Evolutionary conservation across 2,329 filamentous ascomycete genomes (phyloP), one percentile per base, ranked within the genome.

Genomic region (Apiospora hydei): DNA sequence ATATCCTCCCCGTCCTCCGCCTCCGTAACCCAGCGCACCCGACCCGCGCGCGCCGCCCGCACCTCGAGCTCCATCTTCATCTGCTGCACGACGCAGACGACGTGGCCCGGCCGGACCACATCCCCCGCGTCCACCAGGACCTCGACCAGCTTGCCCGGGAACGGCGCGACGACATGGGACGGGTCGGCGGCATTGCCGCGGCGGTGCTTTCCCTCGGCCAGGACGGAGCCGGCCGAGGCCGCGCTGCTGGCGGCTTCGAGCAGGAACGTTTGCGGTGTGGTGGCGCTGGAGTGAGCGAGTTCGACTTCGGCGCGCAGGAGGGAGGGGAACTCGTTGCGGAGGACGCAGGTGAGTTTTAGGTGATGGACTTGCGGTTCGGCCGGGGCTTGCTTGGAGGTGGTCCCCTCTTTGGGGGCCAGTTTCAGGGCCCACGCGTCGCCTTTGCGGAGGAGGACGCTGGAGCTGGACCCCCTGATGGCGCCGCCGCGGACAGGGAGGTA

Each of bases 61-160:
- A 92, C 86, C 76, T 92, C 90, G n/a, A 92, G 79, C 74, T 92
- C 90, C 90, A 92, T 92, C 80, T 92, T 92, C 89, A 91, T 91
- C 79, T 92, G 90, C 79, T 88, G 88, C 26, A 92, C 85, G 24
- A 92, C 88, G 10, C 83, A 87, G 74, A 92, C 81, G 0, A 87
- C 80, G 51, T 91, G 85, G 1, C 88, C 88, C 73, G 86, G 82
- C 26, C 78, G 78, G 0, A 89, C 80, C 8, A 78, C 74, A 72
- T 89, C 86, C 0, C 87, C 88, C 4, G 84, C 83, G 7, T 87
- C 83, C 0, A 91, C 88, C 2, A 88, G 76, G 0, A 92, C 81
- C 77, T 92, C 90, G 1, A 91, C 85, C 38, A 92, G 74, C 72
- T 88, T 90, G 0, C 90, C 90, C 0, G 87, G 84, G 18, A 92